Evolutionary conservation across 345 rosid genomes (phyloP).

Genomic region (Excoecaria cochinchinensis): DNA sequence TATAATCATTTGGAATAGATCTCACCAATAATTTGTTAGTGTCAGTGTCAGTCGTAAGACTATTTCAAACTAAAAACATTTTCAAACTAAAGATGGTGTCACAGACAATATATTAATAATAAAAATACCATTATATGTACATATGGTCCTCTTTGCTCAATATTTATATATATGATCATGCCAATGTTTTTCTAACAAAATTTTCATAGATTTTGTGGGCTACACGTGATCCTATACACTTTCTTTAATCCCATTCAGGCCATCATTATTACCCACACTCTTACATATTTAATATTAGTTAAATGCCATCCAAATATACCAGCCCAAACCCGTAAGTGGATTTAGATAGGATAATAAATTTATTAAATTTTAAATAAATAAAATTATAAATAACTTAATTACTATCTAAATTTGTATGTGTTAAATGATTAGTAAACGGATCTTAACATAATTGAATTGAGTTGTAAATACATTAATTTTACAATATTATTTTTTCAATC

Average conservation of each 20-base stretch:
- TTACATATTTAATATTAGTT: too few species aligned
- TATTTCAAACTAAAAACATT: not conserved
- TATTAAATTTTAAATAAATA: too few species aligned
- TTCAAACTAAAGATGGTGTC: constrained; percentile 2
- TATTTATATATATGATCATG: too few species aligned
- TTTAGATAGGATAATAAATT: too few species aligned
- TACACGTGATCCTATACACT: constrained; percentile 11
- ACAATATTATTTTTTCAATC: too few species aligned
- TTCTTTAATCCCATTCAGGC: not conserved
- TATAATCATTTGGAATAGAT: constrained; percentile 9
- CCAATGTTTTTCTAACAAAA: not conserved
- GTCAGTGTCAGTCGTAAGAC: not conserved
- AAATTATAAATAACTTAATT: not conserved
- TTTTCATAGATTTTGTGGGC: constrained; percentile 23
- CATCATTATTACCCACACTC: not conserved
- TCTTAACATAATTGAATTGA: too few species aligned
- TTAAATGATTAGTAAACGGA: not conserved
- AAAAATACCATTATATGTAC: not conserved
- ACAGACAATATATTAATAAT: not conserved
- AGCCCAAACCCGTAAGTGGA: too few species aligned
- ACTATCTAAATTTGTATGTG: too few species aligned
- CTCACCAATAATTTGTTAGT: not conserved
- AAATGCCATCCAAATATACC: too few species aligned
- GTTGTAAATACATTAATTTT: too few species aligned
- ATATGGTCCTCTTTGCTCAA: too few species aligned